A percentile compares a stretch with the other conserved stretches of the same genome.
phyloP scores from a whole-genome alignment of 345 rosid species.

The Salix suchowensis region DNA sequence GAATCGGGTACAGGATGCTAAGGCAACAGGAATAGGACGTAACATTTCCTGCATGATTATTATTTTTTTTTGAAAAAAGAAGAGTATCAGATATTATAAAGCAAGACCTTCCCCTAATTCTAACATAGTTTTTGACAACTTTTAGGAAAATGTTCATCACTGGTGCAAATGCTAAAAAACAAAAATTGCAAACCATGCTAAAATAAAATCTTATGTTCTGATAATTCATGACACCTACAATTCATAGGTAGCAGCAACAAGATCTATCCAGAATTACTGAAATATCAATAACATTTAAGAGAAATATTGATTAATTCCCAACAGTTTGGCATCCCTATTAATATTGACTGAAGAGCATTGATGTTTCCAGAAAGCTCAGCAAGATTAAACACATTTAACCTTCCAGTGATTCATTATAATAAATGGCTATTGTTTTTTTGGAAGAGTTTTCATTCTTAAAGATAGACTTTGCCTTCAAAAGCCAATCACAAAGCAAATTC shows the following conservation, averaged over 20 bases:
- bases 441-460: neutral
- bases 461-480: neutral
- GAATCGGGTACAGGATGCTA: constrained; percentile 95
- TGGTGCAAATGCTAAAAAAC: neutral
- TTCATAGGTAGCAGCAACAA: neutral
- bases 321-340: neutral
- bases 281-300: neutral
- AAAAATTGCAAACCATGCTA: neutral
- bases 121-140: neutral
- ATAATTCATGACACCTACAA: too few species aligned
- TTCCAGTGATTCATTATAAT: neutral
- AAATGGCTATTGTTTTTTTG: neutral
- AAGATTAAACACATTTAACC: neutral
- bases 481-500: neutral
- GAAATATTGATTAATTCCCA: neutral
- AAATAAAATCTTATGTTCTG: neutral
- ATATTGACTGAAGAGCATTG: neutral
- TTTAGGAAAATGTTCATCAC: neutral
- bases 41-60: constrained; percentile 71
- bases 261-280: neutral
- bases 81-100: neutral
- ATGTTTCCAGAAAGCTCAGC: neutral
- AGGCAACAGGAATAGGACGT: constrained; percentile 96
- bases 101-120: neutral
- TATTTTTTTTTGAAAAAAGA: neutral